Percentiles rank a stretch among this genome's conserved stretches.
phyloP scores from a whole-genome alignment of 176 grass and related monocot species.

The Elaeis guineensis region DNA sequence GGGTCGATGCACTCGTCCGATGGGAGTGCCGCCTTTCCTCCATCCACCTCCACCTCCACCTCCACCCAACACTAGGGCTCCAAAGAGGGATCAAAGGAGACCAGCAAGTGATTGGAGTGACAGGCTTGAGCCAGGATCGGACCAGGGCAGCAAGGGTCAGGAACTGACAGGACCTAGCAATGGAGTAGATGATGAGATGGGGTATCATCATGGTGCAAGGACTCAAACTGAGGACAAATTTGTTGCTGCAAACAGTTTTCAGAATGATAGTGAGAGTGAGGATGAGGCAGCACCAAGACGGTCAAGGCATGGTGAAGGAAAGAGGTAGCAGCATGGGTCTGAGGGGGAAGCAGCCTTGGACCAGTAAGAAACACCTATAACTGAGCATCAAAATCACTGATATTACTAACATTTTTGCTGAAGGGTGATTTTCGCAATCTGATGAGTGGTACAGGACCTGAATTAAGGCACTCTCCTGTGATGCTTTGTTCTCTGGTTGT shows the following conservation, averaged over 20 bases:
- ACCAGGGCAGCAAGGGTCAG: slow-evolving; percentile 61
- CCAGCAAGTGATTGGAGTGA: slow-evolving; percentile 41
- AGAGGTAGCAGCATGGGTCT: slow-evolving; percentile 13
- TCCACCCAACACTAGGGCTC: slow-evolving; percentile 23
- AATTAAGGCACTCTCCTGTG: no score
- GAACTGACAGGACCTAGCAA: slow-evolving; percentile 27
- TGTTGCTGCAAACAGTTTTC: slow-evolving; percentile 25
- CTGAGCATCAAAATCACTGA: neutral
- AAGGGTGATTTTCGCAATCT: no score
- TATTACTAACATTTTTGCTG: neutral
- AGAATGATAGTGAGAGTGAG: slow-evolving; percentile 69
- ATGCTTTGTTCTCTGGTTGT: no score
- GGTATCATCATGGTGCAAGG: slow-evolving; percentile 23
- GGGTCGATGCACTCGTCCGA: slow-evolving; percentile 65
- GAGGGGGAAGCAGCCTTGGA: slow-evolving; percentile 22
- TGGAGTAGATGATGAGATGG: slow-evolving; percentile 29
- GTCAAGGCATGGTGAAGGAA: slow-evolving; percentile 44
- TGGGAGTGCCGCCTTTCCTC: slow-evolving; percentile 65
- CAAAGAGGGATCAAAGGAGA: slow-evolving; percentile 55
- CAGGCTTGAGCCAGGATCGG: slow-evolving; percentile 42
- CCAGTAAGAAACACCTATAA: neutral
- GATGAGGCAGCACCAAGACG: slow-evolving; percentile 76
- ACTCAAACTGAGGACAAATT: slow-evolving; percentile 45
- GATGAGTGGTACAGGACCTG: no score
- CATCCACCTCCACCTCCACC: slow-evolving; percentile 21